Conservation (phyloP, 176 grass and related monocot genomes). For the Canna indica region DNA sequence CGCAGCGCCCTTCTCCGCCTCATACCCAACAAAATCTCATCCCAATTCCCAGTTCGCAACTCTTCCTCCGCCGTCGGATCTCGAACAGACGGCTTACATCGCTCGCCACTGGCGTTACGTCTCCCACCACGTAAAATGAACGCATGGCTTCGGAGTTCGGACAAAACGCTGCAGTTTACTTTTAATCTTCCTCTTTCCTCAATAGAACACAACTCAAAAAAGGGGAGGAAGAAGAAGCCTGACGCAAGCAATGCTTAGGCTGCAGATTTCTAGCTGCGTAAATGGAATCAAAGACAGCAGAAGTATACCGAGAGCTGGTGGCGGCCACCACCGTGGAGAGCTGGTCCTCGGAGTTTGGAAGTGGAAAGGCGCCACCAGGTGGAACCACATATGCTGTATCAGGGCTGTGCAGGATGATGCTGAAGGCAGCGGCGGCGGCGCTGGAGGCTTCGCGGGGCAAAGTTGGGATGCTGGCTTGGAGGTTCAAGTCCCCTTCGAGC, state of each 20-base stretch:
- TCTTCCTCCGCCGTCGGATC: constrained; percentile 12
- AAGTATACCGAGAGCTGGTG: background rate
- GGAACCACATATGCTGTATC: constrained; percentile 20
- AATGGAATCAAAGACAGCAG: constrained; percentile 16
- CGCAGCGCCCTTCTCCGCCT: background rate
- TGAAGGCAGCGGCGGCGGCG: constrained; percentile 43
- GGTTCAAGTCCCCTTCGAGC: constrained; percentile 81
- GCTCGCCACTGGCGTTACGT: constrained; percentile 1
- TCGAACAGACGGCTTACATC: background rate
- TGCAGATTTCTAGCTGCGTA: constrained; percentile 31
- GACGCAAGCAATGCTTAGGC: constrained; percentile 49
- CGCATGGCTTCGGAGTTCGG: constrained; percentile 29
- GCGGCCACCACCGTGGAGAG: background rate
- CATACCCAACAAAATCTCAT: background rate
- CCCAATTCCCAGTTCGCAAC: background rate
- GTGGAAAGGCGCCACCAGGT: constrained; percentile 7
- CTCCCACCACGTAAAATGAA: constrained; percentile 43
- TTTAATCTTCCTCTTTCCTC: background rate
- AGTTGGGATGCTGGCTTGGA: constrained; percentile 89
- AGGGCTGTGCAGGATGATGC: constrained; percentile 69
- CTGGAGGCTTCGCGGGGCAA: constrained; percentile 41
- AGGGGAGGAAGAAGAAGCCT: background rate
- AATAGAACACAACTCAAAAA: background rate
- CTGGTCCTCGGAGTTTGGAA: background rate
- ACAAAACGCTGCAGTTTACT: too few species aligned